Base-by-base conservation (phyloP, 1,139 yeast species). In the Yamadazyma spencermartinsiae region DNA sequence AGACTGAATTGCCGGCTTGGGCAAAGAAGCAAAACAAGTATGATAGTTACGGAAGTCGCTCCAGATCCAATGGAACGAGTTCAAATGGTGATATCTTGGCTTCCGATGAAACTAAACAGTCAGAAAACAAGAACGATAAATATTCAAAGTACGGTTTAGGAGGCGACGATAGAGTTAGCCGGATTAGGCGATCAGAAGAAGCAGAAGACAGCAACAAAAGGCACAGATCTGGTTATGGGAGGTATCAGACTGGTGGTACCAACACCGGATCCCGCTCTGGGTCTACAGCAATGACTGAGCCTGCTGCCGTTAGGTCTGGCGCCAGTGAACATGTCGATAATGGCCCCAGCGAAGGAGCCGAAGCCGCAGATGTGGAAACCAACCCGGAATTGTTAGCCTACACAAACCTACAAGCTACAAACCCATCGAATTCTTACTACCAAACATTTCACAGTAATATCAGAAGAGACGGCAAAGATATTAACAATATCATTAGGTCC, bases 401-500 rank as follows among this genome's bases (percentile, higher is more conserved):
- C 48, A 48, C 56, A 10, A 59, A 65, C 31, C 51, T 67, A 5
- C 57, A 55, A 23, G 60, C 58, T 17, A 59, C 68, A 7, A 63
- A 61, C 43, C 67, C 68, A 2, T 51, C 67, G 10, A 45, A 47
- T 3, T 46, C 51, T 14, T 52, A 52, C 36, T 71, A 71, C 49
- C 70, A 64, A 34, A 65, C 72, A 11, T 72, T 72, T 48, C 73
- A 67, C 40, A 68, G 74, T 46, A 56, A 57, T 35, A 65, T 70
- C 20, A 46, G 55, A n/a, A 61, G 69, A 31, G 67, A 65, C 15
- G 53, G 55, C 36, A 59, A 60, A 33, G 76, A 72, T 42, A 65
- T 68, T 41, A 71, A 84, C 52, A 75, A 76, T 35, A 76, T 86
- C 41, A 95, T 92, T 19, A 69, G 92, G 43, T 71, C 77, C 35